Base-by-base conservation (phyloP, 768 basidiomycete species). In the Russula foetens region DNA sequence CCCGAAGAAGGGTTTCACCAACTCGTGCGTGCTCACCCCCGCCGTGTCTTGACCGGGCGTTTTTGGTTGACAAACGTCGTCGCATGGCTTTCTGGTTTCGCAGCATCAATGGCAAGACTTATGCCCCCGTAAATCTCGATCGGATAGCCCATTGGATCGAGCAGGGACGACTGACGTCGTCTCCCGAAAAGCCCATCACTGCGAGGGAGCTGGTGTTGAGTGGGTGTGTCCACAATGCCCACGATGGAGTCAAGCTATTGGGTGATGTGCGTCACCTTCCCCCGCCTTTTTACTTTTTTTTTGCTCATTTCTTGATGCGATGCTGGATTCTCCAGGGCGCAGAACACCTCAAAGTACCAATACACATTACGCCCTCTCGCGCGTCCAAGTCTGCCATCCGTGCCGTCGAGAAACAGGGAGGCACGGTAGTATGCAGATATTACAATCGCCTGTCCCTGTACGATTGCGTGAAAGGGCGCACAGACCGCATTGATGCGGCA, bases 1-100 rank as follows among this genome's bases (percentile, higher is more conserved):
- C 69, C 97, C 97, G 6, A 99, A 99, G 77, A 81, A 84, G 49
- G 97, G 97, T 48, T 98, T 98, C 72, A 82, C 86, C 60, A 98
- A 97, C 74, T 83, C 84, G 96, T 97, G 67, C 68, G 90, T 80
- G 26, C n/a, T 21, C 26, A 53, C 28, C 59, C 19, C 9, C 15
- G 44, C 48, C 29, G 28, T 23, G 28, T 52, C 43, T 50, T 43
- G 23, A 1, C 21, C 21, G 55, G 28, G 31, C 23, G 39, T 21
- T 33, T 33, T 9, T 33, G 45, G 56, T 50, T 52, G 45, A 46
- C 44, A 7, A 23, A 43, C 14, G 52, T 19, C 47, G 53, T 35
- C 46, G 29, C 28, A n/a, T n/a, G n/a, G n/a, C 24, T 46, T 43
- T 43, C 17, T 23, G 19, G 46, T 33, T 33, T 51, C 45, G 51